Conservation (phyloP, 805 yeast species). For the Candida wancherniae region DNA sequence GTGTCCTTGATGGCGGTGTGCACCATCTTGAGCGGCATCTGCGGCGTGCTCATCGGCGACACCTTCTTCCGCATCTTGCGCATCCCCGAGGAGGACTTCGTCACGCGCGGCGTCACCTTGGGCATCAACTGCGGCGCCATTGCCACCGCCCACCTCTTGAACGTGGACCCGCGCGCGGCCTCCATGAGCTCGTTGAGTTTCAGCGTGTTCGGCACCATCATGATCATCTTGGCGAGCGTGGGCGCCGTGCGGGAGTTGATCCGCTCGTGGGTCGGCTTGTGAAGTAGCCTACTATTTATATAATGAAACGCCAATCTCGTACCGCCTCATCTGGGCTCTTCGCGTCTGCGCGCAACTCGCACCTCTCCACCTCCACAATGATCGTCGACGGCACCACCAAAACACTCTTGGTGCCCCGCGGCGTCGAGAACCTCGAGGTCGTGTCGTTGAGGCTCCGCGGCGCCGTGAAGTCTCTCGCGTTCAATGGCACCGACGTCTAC, state of each 20-base stretch:
- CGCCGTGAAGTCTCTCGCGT: conserved; percentile 7
- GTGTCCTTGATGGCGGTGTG: conserved; percentile 72
- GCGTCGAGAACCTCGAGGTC: conserved; percentile 2
- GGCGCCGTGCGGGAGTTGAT: conserved; percentile 36
- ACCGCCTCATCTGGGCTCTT: too few species aligned
- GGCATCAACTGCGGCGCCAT: conserved; percentile 82
- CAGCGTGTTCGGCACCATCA: conserved; percentile 64
- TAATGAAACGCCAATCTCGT: too few species aligned
- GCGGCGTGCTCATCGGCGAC: conserved; percentile 68
- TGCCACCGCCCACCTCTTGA: conserved; percentile 70
- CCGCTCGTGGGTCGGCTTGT: conserved; percentile 43
- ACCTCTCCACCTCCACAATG: too few species aligned
- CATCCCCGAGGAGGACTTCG: conserved; percentile 58
- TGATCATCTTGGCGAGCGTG: conserved; percentile 66
- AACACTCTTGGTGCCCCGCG: conserved; percentile 12
- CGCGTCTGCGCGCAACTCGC: too few species aligned
- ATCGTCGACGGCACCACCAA: conserved; percentile 7
- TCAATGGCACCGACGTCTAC: conserved; percentile 5
- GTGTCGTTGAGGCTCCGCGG: conserved; percentile 2
- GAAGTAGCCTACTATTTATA: background rate
- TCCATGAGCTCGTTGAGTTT: conserved; percentile 71
- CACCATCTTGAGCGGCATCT: conserved; percentile 70
- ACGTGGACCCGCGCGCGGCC: conserved; percentile 73
- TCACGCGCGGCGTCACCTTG: conserved; percentile 69
- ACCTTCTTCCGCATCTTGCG: conserved; percentile 44